phyloP scores from a whole-genome alignment of 306 rosid genomes.

The Prunus dulcis region DNA sequence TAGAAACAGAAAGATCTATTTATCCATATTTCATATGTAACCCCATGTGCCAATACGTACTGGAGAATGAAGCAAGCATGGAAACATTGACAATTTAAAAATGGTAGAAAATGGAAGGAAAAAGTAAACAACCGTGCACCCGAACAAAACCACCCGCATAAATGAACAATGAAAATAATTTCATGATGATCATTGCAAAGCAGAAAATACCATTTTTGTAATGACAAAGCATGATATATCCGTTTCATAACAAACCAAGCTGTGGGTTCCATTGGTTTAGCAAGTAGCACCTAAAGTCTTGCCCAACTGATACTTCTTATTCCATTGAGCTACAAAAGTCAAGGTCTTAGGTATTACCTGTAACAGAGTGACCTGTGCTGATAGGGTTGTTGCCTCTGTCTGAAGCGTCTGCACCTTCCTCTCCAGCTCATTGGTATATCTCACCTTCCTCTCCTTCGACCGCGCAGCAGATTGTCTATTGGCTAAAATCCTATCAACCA shows the following conservation, averaged over 20 bases:
- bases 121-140: neutral
- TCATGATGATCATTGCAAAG: neutral
- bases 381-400: slow-evolving; percentile 91
- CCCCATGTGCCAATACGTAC: neutral
- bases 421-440: slow-evolving; percentile 86
- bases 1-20: neutral
- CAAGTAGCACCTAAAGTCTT: slow-evolving; percentile 6
- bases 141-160: neutral
- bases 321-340: slow-evolving; percentile 11
- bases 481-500: slow-evolving; percentile 69
- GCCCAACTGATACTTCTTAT: slow-evolving; percentile 10
- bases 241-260: slow-evolving; percentile 11
- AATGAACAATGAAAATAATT: slow-evolving; percentile 1
- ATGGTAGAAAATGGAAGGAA: neutral
- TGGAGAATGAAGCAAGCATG: neutral
- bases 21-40: neutral
- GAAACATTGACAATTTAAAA: neutral
- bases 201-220: neutral
- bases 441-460: slow-evolving; percentile 92
- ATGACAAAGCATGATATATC: neutral
- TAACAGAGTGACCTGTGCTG: slow-evolving; percentile 84
- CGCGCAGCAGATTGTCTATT: slow-evolving; percentile 97
- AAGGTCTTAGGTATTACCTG: slow-evolving; percentile 53
- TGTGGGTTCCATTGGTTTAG: neutral
- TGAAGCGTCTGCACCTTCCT: slow-evolving; percentile 97